These are phyloP conservation scores for Trypanosomatidae sp. DNA, from an alignment of 208 protist species.

Conservation along the genomic window DNA sequence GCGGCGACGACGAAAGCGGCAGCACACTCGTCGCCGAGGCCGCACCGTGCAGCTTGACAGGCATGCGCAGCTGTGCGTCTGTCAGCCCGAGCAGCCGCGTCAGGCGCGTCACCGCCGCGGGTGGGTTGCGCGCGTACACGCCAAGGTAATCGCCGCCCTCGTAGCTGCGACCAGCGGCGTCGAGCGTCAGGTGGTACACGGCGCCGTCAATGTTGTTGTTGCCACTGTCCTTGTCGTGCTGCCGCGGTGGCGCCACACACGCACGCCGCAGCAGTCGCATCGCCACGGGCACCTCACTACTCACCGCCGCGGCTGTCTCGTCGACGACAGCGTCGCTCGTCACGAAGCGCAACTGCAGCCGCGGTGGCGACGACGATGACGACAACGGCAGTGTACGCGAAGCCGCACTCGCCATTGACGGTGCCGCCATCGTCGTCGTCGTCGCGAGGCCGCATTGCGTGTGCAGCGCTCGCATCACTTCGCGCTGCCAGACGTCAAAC, in stretches of 20 bases:
- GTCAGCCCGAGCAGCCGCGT: slow-evolving; percentile 30
- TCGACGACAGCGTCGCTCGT: too few species aligned
- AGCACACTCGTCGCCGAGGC: slow-evolving; percentile 11
- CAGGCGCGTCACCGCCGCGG: slow-evolving; percentile 47
- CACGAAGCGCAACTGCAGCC: too few species aligned
- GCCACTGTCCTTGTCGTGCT: background rate
- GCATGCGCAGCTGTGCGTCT: slow-evolving; percentile 15
- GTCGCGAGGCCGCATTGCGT: slow-evolving; percentile 8
- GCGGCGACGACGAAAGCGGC: slow-evolving; percentile 1
- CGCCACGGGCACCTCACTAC: background rate
- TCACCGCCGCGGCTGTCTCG: too few species aligned
- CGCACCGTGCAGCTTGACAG: slow-evolving; percentile 29
- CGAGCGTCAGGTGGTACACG: slow-evolving; percentile 27
- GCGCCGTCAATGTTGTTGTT: slow-evolving; percentile 6
- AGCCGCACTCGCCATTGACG: slow-evolving; percentile 6
- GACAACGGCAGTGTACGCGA: too few species aligned
- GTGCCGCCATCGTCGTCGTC: too few species aligned
- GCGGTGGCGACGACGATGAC: too few species aligned
- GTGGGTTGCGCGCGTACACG: slow-evolving; percentile 78
- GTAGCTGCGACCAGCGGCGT: slow-evolving; percentile 47
- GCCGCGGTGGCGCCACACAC: background rate
- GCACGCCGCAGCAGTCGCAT: too few species aligned
- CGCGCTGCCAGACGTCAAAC: slow-evolving; percentile 62
- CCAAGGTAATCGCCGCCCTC: slow-evolving; percentile 90
- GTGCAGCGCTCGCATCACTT: slow-evolving; percentile 24